A percentile compares a stretch with the other conserved stretches of the same genome.
These are phyloP conservation scores for Phytophthora cactorum DNA, from an alignment of 352 stramenopile species.

Conservation along the genomic window DNA sequence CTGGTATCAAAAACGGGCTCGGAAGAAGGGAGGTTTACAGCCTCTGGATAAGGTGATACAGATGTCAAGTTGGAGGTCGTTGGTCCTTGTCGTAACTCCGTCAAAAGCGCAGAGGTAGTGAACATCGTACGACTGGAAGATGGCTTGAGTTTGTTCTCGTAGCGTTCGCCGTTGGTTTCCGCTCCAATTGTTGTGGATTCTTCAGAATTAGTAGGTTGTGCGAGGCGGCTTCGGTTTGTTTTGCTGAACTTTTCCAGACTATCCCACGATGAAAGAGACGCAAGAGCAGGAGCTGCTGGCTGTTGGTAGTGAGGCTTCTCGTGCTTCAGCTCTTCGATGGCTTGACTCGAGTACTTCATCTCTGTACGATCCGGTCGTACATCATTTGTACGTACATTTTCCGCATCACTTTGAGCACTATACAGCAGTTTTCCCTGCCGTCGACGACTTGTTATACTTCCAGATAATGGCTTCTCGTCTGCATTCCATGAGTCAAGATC, in stretches of 20 bases:
- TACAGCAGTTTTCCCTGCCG: constrained; percentile 18
- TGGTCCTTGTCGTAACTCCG: constrained; percentile 26
- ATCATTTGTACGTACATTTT: neutral
- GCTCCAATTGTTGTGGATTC: neutral
- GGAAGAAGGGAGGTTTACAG: neutral
- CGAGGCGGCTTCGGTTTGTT: constrained; percentile 64
- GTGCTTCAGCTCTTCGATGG: neutral
- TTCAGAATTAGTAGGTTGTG: constrained; percentile 23
- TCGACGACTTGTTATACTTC: constrained; percentile 26
- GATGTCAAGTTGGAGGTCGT: neutral
- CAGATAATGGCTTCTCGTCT: constrained; percentile 23
- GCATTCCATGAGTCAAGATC: constrained; percentile 15
- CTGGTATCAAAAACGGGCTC: neutral
- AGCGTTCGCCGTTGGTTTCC: neutral
- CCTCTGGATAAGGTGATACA: neutral
- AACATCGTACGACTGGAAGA: constrained; percentile 10
- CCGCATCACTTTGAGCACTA: constrained; percentile 7
- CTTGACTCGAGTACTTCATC: constrained; percentile 8
- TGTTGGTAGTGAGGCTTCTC: constrained; percentile 9
- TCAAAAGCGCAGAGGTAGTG: constrained; percentile 29
- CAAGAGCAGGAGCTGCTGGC: constrained; percentile 7
- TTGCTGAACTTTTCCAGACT: constrained; percentile 86
- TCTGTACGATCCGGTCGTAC: constrained; percentile 7
- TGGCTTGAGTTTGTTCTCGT: constrained; percentile 10
- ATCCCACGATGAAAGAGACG: constrained; percentile 55